phyloP scores from a whole-genome alignment of 208 protist genomes.

The Trypanosoma mega region DNA sequence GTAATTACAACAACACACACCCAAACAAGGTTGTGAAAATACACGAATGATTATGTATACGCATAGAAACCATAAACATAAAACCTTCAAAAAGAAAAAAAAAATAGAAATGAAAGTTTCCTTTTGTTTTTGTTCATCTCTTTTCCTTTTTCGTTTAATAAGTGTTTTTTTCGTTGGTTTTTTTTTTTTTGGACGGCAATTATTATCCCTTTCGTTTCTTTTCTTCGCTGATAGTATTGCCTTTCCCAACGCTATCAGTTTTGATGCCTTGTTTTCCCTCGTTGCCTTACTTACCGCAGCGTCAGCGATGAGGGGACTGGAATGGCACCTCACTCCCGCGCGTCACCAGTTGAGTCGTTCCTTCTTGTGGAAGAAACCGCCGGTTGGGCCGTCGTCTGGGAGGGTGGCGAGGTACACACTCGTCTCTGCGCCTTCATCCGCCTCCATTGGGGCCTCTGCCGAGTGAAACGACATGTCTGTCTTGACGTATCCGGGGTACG shows the following conservation, averaged over 20 bases:
- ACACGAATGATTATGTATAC: conserved; percentile 8
- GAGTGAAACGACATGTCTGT: conserved; percentile 63
- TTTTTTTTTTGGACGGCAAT: too few relatives aligned
- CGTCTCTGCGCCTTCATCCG: conserved; percentile 69
- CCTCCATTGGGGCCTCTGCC: conserved; percentile 34
- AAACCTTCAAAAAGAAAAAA: conserved; percentile 14
- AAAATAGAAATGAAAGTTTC: not conserved
- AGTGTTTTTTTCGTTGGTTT: not conserved
- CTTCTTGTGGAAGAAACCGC: conserved; percentile 78
- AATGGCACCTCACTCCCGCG: not conserved
- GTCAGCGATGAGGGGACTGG: too few relatives aligned
- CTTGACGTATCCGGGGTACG: conserved; percentile 68
- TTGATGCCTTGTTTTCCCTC: too few relatives aligned
- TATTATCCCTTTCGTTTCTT: too few relatives aligned
- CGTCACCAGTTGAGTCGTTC: conserved; percentile 60
- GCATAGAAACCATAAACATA: conserved; percentile 9
- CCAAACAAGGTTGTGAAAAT: too few relatives aligned
- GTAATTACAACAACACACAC: conserved; percentile 17
- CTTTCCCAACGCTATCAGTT: too few relatives aligned
- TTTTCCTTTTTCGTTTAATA: not conserved
- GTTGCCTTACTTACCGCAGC: too few relatives aligned
- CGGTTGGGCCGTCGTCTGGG: conserved; percentile 64
- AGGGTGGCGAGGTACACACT: conserved; percentile 74
- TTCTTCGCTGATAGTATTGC: too few relatives aligned
- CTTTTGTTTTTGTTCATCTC: not conserved